A percentile compares a stretch with the other conserved stretches of the same genome.
Evolutionary conservation across 768 basidiomycete species (phyloP).

Genomic region (Peribolospora baueri): DNA sequence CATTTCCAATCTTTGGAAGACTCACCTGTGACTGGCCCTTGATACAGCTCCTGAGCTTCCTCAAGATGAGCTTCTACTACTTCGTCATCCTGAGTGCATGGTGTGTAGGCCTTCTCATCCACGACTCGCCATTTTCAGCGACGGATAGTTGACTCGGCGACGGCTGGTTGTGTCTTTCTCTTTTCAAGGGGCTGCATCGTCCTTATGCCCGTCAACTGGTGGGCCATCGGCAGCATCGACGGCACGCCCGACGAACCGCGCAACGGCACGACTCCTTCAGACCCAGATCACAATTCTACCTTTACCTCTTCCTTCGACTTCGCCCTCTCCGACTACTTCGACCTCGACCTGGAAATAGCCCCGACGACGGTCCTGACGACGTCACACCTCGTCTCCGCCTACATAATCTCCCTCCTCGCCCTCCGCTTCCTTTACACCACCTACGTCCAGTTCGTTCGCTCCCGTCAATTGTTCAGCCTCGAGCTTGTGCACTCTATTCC

Average conservation of each 20-base stretch:
- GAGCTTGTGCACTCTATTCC: slow-evolving; percentile 88
- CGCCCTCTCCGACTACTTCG: slow-evolving; percentile 11
- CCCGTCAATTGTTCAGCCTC: slow-evolving; percentile 77
- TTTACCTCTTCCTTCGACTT: background rate
- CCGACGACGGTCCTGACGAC: background rate
- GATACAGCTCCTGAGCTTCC: slow-evolving; percentile 63
- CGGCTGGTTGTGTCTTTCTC: slow-evolving; percentile 38
- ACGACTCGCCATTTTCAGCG: too few relatives aligned
- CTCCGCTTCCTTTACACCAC: slow-evolving; percentile 71
- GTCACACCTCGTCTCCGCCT: slow-evolving; percentile 67
- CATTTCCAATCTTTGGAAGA: background rate
- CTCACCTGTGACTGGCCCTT: background rate
- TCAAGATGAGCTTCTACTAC: slow-evolving; percentile 79
- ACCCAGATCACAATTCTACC: slow-evolving; percentile 4
- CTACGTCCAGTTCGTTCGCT: slow-evolving; percentile 27
- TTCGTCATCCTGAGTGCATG: slow-evolving; percentile 32
- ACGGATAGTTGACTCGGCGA: too few relatives aligned
- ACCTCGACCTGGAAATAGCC: slow-evolving; percentile 44
- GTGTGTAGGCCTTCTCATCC: too few relatives aligned
- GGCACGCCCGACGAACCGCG: slow-evolving; percentile 23
- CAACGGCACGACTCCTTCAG: slow-evolving; percentile 13
- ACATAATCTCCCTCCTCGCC: slow-evolving; percentile 67
- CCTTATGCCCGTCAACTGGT: slow-evolving; percentile 89
- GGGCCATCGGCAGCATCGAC: slow-evolving; percentile 36
- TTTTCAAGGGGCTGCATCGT: slow-evolving; percentile 32